Percentiles rank a stretch among this genome's conserved stretches.
phyloP scores from a whole-genome alignment of 179 eudicot species.

The Spinacia oleracea region DNA sequence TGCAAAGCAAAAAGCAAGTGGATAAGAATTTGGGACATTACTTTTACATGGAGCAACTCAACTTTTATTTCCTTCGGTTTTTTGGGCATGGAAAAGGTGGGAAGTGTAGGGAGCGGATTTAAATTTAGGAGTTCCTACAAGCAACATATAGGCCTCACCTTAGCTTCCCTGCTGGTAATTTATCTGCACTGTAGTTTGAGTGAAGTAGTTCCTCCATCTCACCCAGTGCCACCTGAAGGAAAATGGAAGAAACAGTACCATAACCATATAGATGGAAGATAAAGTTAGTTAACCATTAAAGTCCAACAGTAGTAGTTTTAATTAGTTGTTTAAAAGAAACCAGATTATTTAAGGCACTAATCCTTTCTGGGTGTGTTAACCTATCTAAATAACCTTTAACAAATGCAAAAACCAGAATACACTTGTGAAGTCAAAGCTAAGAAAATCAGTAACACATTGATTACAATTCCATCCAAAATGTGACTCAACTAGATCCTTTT shows the following conservation, averaged over 20 bases:
- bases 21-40: neutral
- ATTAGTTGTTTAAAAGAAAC: constrained; percentile 4
- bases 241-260: constrained; percentile 7
- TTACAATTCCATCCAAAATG: neutral
- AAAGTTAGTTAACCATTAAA: neutral
- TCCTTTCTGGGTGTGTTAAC: neutral
- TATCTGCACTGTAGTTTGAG: constrained; percentile 79
- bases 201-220: constrained; percentile 79
- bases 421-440: neutral
- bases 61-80: neutral
- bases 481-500: no score
- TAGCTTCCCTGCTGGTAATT: constrained; percentile 86
- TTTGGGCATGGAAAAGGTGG: neutral
- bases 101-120: neutral
- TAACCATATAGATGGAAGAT: neutral
- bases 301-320: neutral
- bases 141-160: constrained; percentile 44
- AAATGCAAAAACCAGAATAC: neutral
- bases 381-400: neutral
- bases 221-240: constrained; percentile 84
- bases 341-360: neutral
- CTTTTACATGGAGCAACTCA: neutral
- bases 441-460: neutral
- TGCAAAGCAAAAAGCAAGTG: neutral
- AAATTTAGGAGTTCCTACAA: neutral